Evolutionary conservation across 2,329 filamentous ascomycete species (phyloP), one percentile per base, ranked within the genome.

Genomic region (Dothideomycetes sp.): DNA sequence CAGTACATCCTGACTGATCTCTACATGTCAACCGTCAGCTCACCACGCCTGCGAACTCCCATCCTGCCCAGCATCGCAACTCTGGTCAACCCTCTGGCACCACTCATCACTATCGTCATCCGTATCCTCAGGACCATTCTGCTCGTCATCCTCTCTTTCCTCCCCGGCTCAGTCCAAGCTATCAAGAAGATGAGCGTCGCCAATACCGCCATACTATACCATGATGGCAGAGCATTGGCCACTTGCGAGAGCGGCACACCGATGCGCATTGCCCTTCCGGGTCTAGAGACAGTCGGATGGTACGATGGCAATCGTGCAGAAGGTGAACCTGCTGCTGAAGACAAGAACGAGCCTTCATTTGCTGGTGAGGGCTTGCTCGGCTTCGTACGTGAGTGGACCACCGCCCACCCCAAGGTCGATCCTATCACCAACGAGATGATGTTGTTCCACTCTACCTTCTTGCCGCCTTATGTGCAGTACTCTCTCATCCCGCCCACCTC

Each of bases 201-300:
- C 3, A 85, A 84, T 47, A 85, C 80, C 4, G 69, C 67, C 8
- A 62, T 84, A 9, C 28, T 81, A 2, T 84, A 74, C 49, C 80
- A 84, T 49, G 78, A 84, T 51, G 78, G 79, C 8, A 66, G 80
- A 46, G 79, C 78, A 4, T 53, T 85, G 45, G 80, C 80, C 3
- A 79, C 77, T 0, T 84, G 80, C 48, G 80, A 84, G 55, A 83
- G 77, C 48, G 80, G 81, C 0, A 80, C 79, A 3, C 80, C 80
- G 0, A 77, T 84, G 53, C 67, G 80, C 18, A 65, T 84, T 34
- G 65, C 72, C 6, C 60, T 84, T 5, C 81, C 81, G 0, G 64
- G 66, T 0, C 57, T 85, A 16, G 73, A 82, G 47, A 84, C 80
- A 0, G 66, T 84, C 6, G 80, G 80, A 28, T 84, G 81, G 80